Base-by-base conservation (phyloP, 495 filamentous ascomycete genomes). In the Neurospora intermedia region DNA sequence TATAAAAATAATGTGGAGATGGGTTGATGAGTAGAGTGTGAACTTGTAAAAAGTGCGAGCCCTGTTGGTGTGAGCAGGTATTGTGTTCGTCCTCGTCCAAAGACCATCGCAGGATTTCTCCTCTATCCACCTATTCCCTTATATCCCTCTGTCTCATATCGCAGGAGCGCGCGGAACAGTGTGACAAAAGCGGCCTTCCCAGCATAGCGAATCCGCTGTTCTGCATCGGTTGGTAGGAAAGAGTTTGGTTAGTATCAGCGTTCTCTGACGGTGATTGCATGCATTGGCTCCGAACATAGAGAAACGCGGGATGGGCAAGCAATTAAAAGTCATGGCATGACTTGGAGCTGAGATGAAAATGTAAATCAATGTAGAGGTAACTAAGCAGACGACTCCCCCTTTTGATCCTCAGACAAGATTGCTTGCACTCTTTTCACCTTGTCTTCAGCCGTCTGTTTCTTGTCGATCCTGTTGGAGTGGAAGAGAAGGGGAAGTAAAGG, bases 371-470 rank as follows among this genome's bases (percentile, higher is more conserved):
- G 23, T 20, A 31, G 6, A 7, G 16, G 54, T 9, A 16, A 62
- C 54, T 62, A 62, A 1, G 27, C 54, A 9, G 54, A 35, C 8
- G 54, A 62, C 54, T 62, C 46, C 20, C 20, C 20, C 46, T 13
- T 13, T 15, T 43, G 70, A 40, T 77, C 76, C 43, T 76, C 70
- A 10, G 76, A 77, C 54, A 86, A 73, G 15, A 86, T 75, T n/a
- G 82, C 80, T 77, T 84, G 77, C 7, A 86, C 81, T 46, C 83
- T 76, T 74, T 82, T 84, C 23, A 86, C 82, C 73, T 86, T 86
- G 71, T 86, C 78, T 46, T 80, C 76, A 0, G 85, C 84, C 3
- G 83, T 83, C 70, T 86, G 85, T 46, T 73, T 77, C 81, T 86
- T 86, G 72, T 86, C 85, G 76, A 83, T 86, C 38, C 84, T 85